phyloP scores from a whole-genome alignment of 2,329 filamentous ascomycete genomes.

The Niveomyces coronatus region DNA sequence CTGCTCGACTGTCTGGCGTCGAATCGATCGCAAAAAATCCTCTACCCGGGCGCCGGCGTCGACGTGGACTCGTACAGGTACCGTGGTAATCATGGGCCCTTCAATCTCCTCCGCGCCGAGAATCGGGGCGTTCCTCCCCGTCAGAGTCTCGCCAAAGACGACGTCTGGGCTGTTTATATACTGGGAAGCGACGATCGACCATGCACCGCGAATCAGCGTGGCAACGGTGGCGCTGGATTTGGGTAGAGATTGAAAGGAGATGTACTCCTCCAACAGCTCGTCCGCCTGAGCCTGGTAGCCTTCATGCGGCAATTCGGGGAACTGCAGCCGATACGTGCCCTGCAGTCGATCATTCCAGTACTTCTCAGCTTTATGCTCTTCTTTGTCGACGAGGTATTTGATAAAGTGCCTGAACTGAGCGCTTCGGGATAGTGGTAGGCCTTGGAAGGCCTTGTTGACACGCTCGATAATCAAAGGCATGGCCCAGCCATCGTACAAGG shows the following conservation, averaged over 20 bases:
- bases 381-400: conserved; percentile 30
- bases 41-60: conserved; percentile 30
- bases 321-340: conserved; percentile 35
- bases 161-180: conserved; percentile 44
- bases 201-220: conserved; percentile 47
- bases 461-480: conserved; percentile 39
- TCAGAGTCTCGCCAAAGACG: conserved; percentile 49
- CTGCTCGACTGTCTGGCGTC: conserved; percentile 43
- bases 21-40: conserved; percentile 46
- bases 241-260: conserved; percentile 25
- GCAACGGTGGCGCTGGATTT: conserved; percentile 38
- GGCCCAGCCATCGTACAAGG: conserved; percentile 47
- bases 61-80: conserved; percentile 43
- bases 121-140: conserved; percentile 42
- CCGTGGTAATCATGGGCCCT: conserved; percentile 51
- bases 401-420: conserved; percentile 41
- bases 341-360: conserved; percentile 38
- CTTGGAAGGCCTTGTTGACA: conserved; percentile 34
- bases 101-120: conserved; percentile 42
- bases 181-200: conserved; percentile 43
- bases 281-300: conserved; percentile 41
- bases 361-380: conserved; percentile 27
- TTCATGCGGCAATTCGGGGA: conserved; percentile 35
- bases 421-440: conserved; percentile 20
- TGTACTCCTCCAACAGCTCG: conserved; percentile 42